Evolutionary conservation across 805 yeast species (phyloP), one percentile per base, ranked within the genome.

Genomic region (Clavispora carvajalis): DNA sequence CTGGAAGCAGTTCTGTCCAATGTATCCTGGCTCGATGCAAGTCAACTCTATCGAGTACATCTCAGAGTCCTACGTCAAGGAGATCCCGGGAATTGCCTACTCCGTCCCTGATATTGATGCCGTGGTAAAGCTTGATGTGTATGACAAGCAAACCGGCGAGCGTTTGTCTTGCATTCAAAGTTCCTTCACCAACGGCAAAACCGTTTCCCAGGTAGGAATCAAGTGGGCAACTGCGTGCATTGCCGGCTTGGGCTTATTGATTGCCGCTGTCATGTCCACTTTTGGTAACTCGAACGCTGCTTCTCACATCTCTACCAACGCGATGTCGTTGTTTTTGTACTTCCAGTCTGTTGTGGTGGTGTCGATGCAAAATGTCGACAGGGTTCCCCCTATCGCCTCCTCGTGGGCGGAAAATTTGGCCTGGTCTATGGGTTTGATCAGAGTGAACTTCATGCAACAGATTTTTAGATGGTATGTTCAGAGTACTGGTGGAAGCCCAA

Each of bases 161-260:
- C 57, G 63, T 41, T 55, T 83, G 41, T 87, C 89, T 28, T 88
- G 96, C 59, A 70, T 88, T 41, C 91, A 85, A 57, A 80, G 87
- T 13, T 74, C 75, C 44, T 80, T 88, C 56, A 55, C 81, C 16
- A 88, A 88, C 57, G 88, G 90, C 26, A 85, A 81, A 53, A 81
- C 95, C 2, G 91, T 88, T 16, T 66, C 85, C 22, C 95, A 87
- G 57, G 70, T 76, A 2, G 62, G 62, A 15, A 57, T 83, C 43
- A 84, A 85, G 63, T 90, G 97, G 97, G 95, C 87, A 30, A 87
- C 96, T 15, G 97, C 97, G 1, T 82, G 83, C 16, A 71, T 89
- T 53, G 88, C 95, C 1, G 96, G 96, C 47, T 61, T 86, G 22
- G 96, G 96, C n/a, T 63, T 90, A 44, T 64, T 89, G 34, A 73